Base-by-base conservation (phyloP, 2,329 filamentous ascomycete species). In the Epicoccum sorghinum region DNA sequence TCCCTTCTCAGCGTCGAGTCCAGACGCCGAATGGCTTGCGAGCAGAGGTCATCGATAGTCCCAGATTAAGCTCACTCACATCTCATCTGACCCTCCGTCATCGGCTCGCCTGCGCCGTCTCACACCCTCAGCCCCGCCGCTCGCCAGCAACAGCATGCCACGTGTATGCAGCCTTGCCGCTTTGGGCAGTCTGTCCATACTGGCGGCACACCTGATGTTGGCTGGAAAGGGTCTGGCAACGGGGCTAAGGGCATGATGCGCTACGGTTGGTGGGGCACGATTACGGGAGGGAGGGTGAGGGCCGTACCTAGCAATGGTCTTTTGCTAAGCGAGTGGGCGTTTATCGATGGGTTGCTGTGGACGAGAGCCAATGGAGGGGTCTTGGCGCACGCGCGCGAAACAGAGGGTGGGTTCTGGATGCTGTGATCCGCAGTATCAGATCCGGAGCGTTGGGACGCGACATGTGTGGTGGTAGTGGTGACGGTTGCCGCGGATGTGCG, bases 301-400 rank as follows among this genome's bases (percentile, higher is more conserved):
- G 53, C 53, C 53, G 56, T 55, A 50, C 61, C 53, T 55, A 50
- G 60, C 44, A 29, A 18, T 18, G 27, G 27, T 6, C 46, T 46
- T 33, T 13, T 51, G 55, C 46, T 44, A 60, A 64, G 62, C 68
- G 70, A 71, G 70, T 18, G 18, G 69, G 13, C 10, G 36, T 25
- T 50, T 44, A 29, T 45, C 22, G 42, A 27, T 35, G 46, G 38
- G 32, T 24, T 33, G 42, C 3, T 32, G 22, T 30, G 23, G 18
- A 22, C 65, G 68, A 60, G 27, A 49, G 59, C 71, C 71, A 71
- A 70, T 70, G 55, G 59, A 60, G 47, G 27, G n/a, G 35, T 43
- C 70, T 72, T 72, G 69, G 69, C 69, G 57, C 50, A 46, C 64
- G 57, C 59, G 55, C 54, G 64, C 69, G 70, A 73, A 72, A 73